Conservation (phyloP, 208 protist genomes). For the Trypanosoma rangeli region DNA sequence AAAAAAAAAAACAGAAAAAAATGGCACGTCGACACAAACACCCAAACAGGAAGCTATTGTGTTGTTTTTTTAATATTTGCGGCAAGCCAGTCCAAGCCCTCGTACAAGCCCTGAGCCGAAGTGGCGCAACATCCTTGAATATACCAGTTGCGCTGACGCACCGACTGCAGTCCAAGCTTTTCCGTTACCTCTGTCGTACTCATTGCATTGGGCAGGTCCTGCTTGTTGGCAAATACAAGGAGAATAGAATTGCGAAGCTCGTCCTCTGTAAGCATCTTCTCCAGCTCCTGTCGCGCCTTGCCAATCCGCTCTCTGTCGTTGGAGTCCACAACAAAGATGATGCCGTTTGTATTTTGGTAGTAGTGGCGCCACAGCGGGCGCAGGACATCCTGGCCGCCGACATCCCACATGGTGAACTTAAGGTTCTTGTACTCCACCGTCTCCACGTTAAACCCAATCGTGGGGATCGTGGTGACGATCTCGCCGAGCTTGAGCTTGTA, state of each 20-base stretch:
- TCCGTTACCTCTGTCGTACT: conserved; percentile 96
- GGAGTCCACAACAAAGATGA: conserved; percentile 98
- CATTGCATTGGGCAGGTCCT: conserved; percentile 98
- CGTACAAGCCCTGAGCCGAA: conserved; percentile 91
- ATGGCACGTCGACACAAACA: neutral
- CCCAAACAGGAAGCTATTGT: neutral
- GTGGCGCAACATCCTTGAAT: conserved; percentile 93
- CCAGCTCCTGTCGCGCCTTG: conserved; percentile 91
- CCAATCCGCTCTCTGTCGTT: conserved; percentile 94
- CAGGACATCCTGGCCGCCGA: conserved; percentile 96
- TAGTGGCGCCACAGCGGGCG: conserved; percentile 97
- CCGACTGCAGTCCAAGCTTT: conserved; percentile 93
- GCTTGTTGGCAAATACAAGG: conserved; percentile 99
- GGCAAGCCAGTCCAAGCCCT: conserved; percentile 92
- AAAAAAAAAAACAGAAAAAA: conserved; percentile 19
- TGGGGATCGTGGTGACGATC: conserved; percentile 96
- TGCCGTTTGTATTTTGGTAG: conserved; percentile 96
- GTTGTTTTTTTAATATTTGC: conserved; percentile 70
- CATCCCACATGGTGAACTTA: conserved; percentile 97
- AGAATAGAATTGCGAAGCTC: conserved; percentile 96
- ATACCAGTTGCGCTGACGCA: conserved; percentile 94
- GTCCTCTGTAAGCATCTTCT: conserved; percentile 97
- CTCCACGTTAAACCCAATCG: conserved; percentile 97
- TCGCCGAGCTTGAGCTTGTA: conserved; percentile 98
- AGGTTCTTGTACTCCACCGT: conserved; percentile 97